phyloP scores from a whole-genome alignment of 1,284 basidiomycete species.

The Trametes versicolor region DNA sequence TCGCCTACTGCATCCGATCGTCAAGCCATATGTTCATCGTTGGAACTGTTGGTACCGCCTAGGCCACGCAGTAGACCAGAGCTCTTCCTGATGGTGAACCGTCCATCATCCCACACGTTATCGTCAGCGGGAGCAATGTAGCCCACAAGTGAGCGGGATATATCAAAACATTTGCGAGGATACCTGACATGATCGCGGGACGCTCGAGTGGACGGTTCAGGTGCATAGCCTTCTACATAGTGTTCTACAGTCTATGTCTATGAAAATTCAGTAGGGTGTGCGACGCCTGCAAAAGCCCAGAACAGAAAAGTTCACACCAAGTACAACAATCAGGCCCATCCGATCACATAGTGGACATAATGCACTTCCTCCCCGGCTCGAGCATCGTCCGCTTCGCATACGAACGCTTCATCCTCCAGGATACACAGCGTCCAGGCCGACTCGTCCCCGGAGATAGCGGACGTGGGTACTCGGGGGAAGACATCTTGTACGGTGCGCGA shows the following conservation, averaged over 20 bases:
- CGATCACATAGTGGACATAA: constrained; percentile 74
- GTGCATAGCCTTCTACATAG: not conserved
- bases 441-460: not conserved
- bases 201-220: too few relatives aligned
- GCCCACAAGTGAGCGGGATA: too few relatives aligned
- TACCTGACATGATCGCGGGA: not conserved
- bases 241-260: not conserved
- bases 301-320: not conserved
- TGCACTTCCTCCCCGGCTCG: constrained; percentile 51
- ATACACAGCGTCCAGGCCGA: constrained; percentile 48
- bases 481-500: constrained; percentile 63
- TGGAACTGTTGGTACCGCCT: too few relatives aligned
- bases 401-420: constrained; percentile 58
- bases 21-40: too few relatives aligned
- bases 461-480: constrained; percentile 50
- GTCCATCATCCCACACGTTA: too few relatives aligned
- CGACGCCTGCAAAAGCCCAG: not conserved
- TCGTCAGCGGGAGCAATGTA: too few relatives aligned
- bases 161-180: too few relatives aligned
- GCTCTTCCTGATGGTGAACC: too few relatives aligned
- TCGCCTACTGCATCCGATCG: too few relatives aligned
- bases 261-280: not conserved
- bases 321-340: constrained; percentile 53
- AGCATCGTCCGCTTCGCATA: constrained; percentile 59
- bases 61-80: too few relatives aligned